Conservation (phyloP, 2,329 filamentous ascomycete genomes). For the Teratosphaeria nubilosa region DNA sequence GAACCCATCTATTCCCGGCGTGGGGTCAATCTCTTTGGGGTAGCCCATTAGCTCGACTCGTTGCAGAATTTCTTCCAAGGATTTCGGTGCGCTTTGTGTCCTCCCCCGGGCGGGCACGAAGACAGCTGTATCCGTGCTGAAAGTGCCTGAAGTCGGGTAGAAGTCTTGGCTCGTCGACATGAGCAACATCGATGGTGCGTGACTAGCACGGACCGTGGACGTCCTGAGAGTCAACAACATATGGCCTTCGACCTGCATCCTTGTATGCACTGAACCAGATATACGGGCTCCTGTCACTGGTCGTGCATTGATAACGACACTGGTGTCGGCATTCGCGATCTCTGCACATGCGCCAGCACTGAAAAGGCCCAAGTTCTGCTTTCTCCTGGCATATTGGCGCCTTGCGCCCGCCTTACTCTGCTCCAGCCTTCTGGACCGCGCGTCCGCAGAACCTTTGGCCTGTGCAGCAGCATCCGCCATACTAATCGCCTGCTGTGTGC, state of each 20-base stretch:
- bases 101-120: background rate
- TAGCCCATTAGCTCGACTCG: background rate
- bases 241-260: too few species aligned
- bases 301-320: background rate
- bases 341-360: background rate
- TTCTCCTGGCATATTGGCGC: background rate
- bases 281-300: background rate
- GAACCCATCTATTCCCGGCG: background rate
- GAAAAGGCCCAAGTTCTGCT: background rate
- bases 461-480: background rate
- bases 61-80: background rate
- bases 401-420: background rate
- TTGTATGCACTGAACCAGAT: too few species aligned
- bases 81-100: background rate
- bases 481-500: background rate
- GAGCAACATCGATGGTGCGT: background rate
- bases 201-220: background rate
- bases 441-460: background rate
- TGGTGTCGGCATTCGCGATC: background rate
- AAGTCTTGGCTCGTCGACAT: background rate
- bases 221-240: background rate
- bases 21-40: background rate
- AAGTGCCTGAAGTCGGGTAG: slow-evolving; percentile 1
- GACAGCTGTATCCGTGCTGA: slow-evolving; percentile 1
- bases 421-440: background rate